Evolutionary conservation across 2,329 filamentous ascomycete species (phyloP), one percentile per base, ranked within the genome.

Genomic region (Colletotrichum australisinense): DNA sequence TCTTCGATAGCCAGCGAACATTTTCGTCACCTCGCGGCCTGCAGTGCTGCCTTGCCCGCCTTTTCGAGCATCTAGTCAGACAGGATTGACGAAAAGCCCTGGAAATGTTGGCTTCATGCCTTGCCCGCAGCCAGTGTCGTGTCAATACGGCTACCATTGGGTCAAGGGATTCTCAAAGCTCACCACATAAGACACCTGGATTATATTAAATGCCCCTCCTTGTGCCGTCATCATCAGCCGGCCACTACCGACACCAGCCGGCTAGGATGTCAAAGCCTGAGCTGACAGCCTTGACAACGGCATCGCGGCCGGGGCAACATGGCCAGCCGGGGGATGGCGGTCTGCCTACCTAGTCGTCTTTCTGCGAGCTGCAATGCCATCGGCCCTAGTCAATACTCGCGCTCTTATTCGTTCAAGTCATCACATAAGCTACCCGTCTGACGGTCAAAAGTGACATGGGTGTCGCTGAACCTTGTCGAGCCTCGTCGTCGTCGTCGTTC

Each of bases 31-130:
- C 19, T 46, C n/a, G 24, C 63, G 24, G 14, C 16, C 66, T 72
- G 69, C 59, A 72, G 69, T 73, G 62, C 60, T 70, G 71, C 67
- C 67, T 70, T 42, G 28, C 55, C 49, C 49, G 60, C 60, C 42
- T 32, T 35, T 32, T 24, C 14, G 12, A 28, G 26, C 53, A 24
- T 55, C 65, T 46, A n/a, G 59, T 65, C 67, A 65, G 60, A 65
- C 53, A 57, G 60, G 1, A 30, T 38, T 26, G 28, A 30, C 67
- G 60, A 52, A 38, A 57, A 65, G 46, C 2, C 60, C 66, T 56
- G 16, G 46, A 59, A 46, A 24, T 52, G 19, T 52, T 56, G 19
- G 66, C 66, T 38, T 38, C 12, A 55, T 53, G 38, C 26, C 35
- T 66, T 58, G 28, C 35, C 26, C 62, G 1, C 52, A 66, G 67